Evolutionary conservation across 2,329 filamentous ascomycete species (phyloP).

Genomic region (Mycosphaerella sp.): DNA sequence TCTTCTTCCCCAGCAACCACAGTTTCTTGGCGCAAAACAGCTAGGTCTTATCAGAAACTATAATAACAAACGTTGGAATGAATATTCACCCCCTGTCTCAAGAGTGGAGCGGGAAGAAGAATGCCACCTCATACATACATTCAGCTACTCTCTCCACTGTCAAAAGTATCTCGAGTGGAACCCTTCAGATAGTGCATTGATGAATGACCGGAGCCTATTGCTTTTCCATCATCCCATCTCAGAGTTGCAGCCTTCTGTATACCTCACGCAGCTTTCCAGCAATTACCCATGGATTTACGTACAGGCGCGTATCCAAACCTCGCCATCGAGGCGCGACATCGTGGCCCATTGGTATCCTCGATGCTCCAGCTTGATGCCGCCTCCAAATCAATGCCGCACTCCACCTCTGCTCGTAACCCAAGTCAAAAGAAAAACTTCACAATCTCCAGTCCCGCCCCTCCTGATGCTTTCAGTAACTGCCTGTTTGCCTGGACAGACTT

Average conservation of each 20-base stretch:
- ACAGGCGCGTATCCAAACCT: neutral
- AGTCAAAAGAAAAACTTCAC: neutral
- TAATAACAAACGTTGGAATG: neutral
- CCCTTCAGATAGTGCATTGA: too few species aligned
- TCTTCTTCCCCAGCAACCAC: too few species aligned
- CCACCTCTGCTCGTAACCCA: conserved; percentile 3
- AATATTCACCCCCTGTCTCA: neutral
- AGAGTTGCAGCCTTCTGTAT: too few species aligned
- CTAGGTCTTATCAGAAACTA: neutral
- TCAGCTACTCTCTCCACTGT: neutral
- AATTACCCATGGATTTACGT: neutral
- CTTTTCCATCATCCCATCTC: too few species aligned
- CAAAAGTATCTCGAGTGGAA: too few species aligned
- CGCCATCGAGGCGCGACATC: neutral
- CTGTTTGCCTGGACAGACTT: conserved; percentile 5
- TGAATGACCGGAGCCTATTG: too few species aligned
- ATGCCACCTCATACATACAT: neutral
- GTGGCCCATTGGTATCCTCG: too few species aligned
- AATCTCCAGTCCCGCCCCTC: neutral
- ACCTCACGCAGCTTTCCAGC: neutral
- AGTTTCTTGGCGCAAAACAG: too few species aligned
- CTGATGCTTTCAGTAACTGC: conserved; percentile 7
- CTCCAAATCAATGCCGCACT: neutral
- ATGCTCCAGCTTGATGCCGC: neutral
- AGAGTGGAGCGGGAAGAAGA: neutral